Base-by-base conservation (phyloP, 768 basidiomycete genomes). In the Cyclocybe cylindracea region DNA sequence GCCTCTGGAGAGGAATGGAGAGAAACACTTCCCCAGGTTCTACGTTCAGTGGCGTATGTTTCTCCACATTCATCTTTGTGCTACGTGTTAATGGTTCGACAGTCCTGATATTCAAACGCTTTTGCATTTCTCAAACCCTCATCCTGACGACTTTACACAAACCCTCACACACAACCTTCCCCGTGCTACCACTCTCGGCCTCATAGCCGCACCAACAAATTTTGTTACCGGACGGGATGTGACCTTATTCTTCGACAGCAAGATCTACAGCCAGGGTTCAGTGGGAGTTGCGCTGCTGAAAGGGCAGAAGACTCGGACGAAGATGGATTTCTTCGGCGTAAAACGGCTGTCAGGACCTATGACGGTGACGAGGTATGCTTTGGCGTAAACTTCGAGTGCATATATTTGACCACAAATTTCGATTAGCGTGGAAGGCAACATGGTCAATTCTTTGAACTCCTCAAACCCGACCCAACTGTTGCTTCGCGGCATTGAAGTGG, bases 181-280 rank as follows among this genome's bases (percentile, higher is more conserved):
- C 0, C 46, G 57, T 13, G 70, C 71, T 16, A 80, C 53, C 10
- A 39, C 89, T 83, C 67, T 89, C 46, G 87, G 89, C 4, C 74
- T 91, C 14, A 66, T 87, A 16, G 86, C 84, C 0, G 75, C 89
- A 0, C 85, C 89, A 2, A 92, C 91, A 2, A 89, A 89, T 1
- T 92, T 92, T 63, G 69, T 89, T 5, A 91, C 88, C 1, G 91
- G 89, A 10, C 71, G 86, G 14, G 84, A 85, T 0, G 80, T 86
- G 29, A 91, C 90, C 0, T 70, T 92, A 8, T 83, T 91, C 53
- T 67, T 77, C 51, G 79, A 86, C 44, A 70, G 74, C 35, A 62
- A 74, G 1, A 76, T 89, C 19, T 66, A 78, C 49, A 83, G 80
- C 0, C 72, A 78, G 6, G 91, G 91, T 6, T 88, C 89, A 3